Evolutionary conservation across 2,329 filamentous ascomycete genomes (phyloP).

Genomic region (Scedosporium minutisporum): DNA sequence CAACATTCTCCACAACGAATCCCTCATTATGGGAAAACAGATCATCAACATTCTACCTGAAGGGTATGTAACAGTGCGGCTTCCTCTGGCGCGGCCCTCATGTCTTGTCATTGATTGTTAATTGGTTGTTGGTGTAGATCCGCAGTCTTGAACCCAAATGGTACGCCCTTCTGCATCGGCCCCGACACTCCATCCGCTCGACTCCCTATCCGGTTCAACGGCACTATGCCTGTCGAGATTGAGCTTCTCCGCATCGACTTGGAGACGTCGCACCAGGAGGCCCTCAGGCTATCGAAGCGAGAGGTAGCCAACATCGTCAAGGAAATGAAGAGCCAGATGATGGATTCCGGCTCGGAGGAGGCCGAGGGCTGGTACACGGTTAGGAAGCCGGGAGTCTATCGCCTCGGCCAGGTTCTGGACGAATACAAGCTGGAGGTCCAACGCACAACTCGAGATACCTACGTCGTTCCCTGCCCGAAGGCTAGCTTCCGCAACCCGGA

Average conservation of each 20-base stretch:
- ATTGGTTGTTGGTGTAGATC: constrained; percentile 39
- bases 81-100: constrained; percentile 1
- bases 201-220: constrained; percentile 86
- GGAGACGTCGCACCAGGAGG: constrained; percentile 70
- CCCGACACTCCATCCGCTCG: constrained; percentile 48
- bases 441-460: constrained; percentile 62
- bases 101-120: not conserved
- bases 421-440: constrained; percentile 91
- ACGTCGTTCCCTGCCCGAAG: constrained; percentile 77
- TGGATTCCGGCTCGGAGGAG: constrained; percentile 49
- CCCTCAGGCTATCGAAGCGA: constrained; percentile 61
- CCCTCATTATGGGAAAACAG: constrained; percentile 89
- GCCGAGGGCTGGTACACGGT: constrained; percentile 63
- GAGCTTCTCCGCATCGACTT: constrained; percentile 84
- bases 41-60: constrained; percentile 97
- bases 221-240: constrained; percentile 79
- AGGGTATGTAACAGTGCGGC: constrained; percentile 42
- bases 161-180: constrained; percentile 72
- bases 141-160: constrained; percentile 76
- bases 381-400: constrained; percentile 82
- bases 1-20: constrained; percentile 81
- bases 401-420: constrained; percentile 76
- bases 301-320: constrained; percentile 69
- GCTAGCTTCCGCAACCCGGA: constrained; percentile 60
- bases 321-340: constrained; percentile 54